Conservation (phyloP, 2,329 filamentous ascomycete genomes). For the Pseudophaeomoniella oleicola region DNA sequence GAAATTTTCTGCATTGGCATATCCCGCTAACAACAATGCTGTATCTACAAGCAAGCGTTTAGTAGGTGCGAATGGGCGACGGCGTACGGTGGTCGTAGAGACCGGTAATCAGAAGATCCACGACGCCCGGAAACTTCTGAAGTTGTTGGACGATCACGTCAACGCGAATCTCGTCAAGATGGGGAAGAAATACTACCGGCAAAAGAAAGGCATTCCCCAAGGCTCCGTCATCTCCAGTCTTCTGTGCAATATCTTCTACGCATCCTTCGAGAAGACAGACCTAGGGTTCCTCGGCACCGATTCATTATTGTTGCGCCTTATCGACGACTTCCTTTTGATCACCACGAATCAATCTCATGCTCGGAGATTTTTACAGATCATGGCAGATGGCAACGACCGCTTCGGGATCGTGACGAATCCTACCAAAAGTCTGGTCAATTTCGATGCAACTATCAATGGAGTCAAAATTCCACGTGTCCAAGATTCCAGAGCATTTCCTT, state of each 20-base stretch:
- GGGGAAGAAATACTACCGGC: slow-evolving; percentile 75
- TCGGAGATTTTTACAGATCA: slow-evolving; percentile 55
- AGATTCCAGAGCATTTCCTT: slow-evolving; percentile 53
- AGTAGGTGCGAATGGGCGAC: slow-evolving; percentile 28
- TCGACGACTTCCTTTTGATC: slow-evolving; percentile 88
- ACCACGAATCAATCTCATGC: slow-evolving; percentile 56
- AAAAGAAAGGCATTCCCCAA: slow-evolving; percentile 82
- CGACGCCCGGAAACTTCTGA: slow-evolving; percentile 45
- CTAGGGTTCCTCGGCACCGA: slow-evolving; percentile 48
- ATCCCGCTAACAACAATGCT: slow-evolving; percentile 26
- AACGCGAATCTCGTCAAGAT: slow-evolving; percentile 73
- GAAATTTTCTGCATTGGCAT: slow-evolving; percentile 41
- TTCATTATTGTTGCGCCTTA: slow-evolving; percentile 62
- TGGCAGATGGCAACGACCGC: slow-evolving; percentile 63
- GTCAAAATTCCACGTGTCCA: slow-evolving; percentile 34
- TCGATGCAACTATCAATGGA: slow-evolving; percentile 47
- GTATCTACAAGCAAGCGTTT: slow-evolving; percentile 20
- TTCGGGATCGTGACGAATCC: slow-evolving; percentile 71
- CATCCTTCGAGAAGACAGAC: slow-evolving; percentile 59
- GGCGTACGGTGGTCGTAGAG: slow-evolving; percentile 61
- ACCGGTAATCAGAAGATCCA: slow-evolving; percentile 44
- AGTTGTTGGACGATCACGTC: slow-evolving; percentile 68
- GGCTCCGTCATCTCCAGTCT: slow-evolving; percentile 77
- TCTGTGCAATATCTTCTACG: slow-evolving; percentile 93
- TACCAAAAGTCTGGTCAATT: slow-evolving; percentile 74